Base-by-base conservation (phyloP, 495 filamentous ascomycete genomes). In the Talaromyces adpressus region DNA sequence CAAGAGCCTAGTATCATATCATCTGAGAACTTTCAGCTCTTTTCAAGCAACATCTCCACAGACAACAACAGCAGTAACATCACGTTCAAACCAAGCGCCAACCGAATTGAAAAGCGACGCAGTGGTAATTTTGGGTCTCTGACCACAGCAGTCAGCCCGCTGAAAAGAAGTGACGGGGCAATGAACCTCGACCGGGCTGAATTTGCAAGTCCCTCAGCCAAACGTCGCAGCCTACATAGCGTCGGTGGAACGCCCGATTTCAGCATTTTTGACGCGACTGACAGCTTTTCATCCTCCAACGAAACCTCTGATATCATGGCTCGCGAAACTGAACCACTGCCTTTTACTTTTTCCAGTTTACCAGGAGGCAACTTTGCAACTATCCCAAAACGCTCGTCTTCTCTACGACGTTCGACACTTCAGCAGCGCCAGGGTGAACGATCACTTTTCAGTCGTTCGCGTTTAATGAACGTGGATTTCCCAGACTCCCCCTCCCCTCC, bases 111-210 rank as follows among this genome's bases (percentile, higher is more conserved):
- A 63, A 81, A 81, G 66, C 72, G 79, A 51, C 74, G 77, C 12
- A 81, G 77, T 66, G 79, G 77, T 4, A 79, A 75, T 9, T 78
- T 81, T 59, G 75, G 72, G 22, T 69, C 77, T 12, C 76, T 81
- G 34, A 77, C 87, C 16, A 73, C 81, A 20, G 86, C 89, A 54
- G 86, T 89, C 30, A 97, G 93, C 71, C 94, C 94, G 0, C 76
- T 98, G 52, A 98, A 98, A 77, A 85, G 95, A 57, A 95, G 87
- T 68, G 94, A 98, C 73, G 88, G 89, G 6, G 88, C 89, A 14
- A 94, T 96, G 89, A 90, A 90, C 68, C 73, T 95, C 14, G 93
- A 95, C 65, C 87, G 89, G 57, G 77, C 85, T 16, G 85, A 81
- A 63, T 78, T 88, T n/a, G 91, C 88, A 39, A 96, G 90, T 67